Evolutionary conservation across 305 asterid species (phyloP), one percentile per base, ranked within the genome.

Genomic region (Fraxinus xanthoxyloides): DNA sequence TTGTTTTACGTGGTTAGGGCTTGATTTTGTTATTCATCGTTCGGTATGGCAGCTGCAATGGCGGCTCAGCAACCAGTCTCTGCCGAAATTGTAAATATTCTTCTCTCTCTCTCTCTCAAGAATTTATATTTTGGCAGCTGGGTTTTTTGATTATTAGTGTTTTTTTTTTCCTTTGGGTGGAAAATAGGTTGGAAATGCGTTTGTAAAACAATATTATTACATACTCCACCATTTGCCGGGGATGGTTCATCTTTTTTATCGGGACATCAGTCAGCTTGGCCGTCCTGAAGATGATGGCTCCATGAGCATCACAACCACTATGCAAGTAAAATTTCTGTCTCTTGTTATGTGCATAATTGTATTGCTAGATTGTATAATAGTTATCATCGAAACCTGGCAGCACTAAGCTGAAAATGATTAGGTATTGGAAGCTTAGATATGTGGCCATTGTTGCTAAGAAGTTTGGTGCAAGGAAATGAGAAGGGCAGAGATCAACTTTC

Each of bases 121-220:
- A 24, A 43, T 15, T 26, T 13, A 4, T 46, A 28, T 0, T 24
- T 46, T 17, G 3, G 69, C 15, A 7, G 7, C 54, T 65, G 3
- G 7, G 7, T 5, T 3, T 23, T 0, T 21, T 1, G 7, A 31
- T 75, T 23, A 12, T 2, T 40, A 10, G 51, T 9, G 51, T 9
- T 30, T 2, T 9, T 21, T 43, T 40, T 36, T 48, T 21, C 8
- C 17, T 72, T 63, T 77, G 21, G 35, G 61, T 48, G 82, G 82
- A 23, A 73, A 63, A 24, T 84, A 95, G 99, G 98, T 95, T 26
- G 99, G 93, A 35, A 90, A 95, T 73, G 98, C 95, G 5, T 95
- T 95, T 75, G 98, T 91, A 81, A 87, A 90, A 83, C 99, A 92
- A 90, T 95, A 95, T 80, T 95, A 95, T 86, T 90, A 89, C 74